Conservation (phyloP, 129 eudicot species). For the Lactuca saligna region DNA sequence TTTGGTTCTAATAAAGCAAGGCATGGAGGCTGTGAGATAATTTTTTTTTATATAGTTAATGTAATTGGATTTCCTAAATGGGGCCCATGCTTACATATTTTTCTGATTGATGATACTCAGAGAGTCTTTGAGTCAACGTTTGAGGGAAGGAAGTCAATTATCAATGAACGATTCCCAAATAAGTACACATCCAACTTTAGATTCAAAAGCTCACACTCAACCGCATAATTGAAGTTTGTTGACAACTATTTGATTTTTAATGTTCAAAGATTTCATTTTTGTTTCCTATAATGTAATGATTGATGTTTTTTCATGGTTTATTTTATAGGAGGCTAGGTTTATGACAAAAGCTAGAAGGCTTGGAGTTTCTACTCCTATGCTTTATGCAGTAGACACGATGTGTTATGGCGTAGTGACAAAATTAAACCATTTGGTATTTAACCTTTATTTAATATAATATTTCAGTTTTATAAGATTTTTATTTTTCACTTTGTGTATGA, state of each 20-base stretch:
- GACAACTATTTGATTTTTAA: not conserved
- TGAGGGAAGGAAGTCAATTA: conserved; percentile 68
- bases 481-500: no score
- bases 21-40: conserved; percentile 91
- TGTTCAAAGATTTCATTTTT: not conserved
- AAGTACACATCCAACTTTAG: conserved; percentile 84
- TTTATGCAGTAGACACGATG: conserved; percentile 58
- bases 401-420: no score
- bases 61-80: no score
- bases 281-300: not conserved
- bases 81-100: not conserved
- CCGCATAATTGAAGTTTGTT: conserved; percentile 54
- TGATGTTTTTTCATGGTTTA: conserved; percentile 1
- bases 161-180: conserved; percentile 94
- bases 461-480: no score
- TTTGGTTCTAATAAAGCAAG: conserved; percentile 79
- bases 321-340: conserved; percentile 84
- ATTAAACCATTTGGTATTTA: no score
- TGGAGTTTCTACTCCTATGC: conserved; percentile 83
- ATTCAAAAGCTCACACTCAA: conserved; percentile 79
- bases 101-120: conserved; percentile 35
- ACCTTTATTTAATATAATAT: no score
- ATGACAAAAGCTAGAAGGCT: conserved; percentile 90
- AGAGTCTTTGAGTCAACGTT: conserved; percentile 80
- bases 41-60: not conserved